phyloP scores from a whole-genome alignment of 345 rosid species.

The Nasturtium officinale region DNA sequence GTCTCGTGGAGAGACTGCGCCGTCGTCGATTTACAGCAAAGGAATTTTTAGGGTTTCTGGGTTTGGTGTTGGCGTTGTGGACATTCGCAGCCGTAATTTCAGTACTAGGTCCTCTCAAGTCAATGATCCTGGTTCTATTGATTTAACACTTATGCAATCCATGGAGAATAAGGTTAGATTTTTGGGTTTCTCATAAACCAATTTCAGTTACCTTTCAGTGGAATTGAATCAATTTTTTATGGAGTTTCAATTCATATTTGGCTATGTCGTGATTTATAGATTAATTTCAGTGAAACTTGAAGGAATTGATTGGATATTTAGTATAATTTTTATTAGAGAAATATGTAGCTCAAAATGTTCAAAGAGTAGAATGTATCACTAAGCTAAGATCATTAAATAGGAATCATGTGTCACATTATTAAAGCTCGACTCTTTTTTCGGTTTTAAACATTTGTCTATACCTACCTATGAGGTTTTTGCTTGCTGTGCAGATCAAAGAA shows the following conservation, averaged over 20 bases:
- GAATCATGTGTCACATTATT: constrained; percentile 6
- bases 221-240: too few relatives aligned
- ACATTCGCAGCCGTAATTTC: constrained; percentile 48
- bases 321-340: neutral
- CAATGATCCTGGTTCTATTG: constrained; percentile 84
- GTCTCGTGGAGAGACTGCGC: constrained; percentile 29
- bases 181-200: neutral
- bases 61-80: constrained; percentile 33
- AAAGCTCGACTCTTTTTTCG: neutral
- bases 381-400: neutral
- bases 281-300: neutral
- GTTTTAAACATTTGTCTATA: neutral
- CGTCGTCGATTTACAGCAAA: constrained; percentile 32
- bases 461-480: constrained; percentile 1
- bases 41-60: constrained; percentile 41
- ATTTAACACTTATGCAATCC: constrained; percentile 82
- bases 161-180: constrained; percentile 82
- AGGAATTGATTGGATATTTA: constrained; percentile 6
- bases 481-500: constrained; percentile 67
- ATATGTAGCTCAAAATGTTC: neutral
- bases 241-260: neutral
- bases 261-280: neutral
- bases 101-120: constrained; percentile 61
- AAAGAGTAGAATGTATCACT: neutral
- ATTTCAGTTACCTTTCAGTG: neutral